Base-by-base conservation (phyloP, 1,284 basidiomycete genomes). In the Cryptococcus sp. region DNA sequence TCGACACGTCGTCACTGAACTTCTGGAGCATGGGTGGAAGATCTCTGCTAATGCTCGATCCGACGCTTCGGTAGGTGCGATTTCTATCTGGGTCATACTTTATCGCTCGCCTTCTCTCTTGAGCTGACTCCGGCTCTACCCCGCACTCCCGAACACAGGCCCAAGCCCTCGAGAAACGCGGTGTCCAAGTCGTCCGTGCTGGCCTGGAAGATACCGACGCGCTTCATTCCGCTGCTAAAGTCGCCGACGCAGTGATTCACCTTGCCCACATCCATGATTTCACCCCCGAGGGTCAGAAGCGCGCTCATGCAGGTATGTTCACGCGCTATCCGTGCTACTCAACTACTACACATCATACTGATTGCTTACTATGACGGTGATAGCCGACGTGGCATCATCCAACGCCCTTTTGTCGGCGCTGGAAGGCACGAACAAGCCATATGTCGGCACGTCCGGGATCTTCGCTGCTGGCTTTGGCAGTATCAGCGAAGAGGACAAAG, bases 231-330 rank as follows among this genome's bases (percentile, higher is more conserved):
- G 61, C 52, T 13, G 72, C 72, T 0, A 17, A 40, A 11, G 62
- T 54, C 16, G 59, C 65, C 4, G 71, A 73, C 56, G 73, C 62
- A 0, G 67, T 69, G 52, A 66, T 75, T 25, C 75, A 76, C 57
- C 53, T 65, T 47, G 73, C 66, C 0, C 75, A 71, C 62, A 53
- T 61, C 31, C 67, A 72, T 54, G 59, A 69, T 41, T 56, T 59
- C 48, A 41, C 31, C 13, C 31, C 31, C 31, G 31, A 35, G 31
- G 31, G 31, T 35, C 31, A 13, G 31, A 13, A 35, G 31, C 31
- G 31, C 5, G 31, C 31, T 35, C 31, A 35, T 35, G 31, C 31
- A 35, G 31, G 31, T 35, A 35, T 10, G 31, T 35, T 2, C 2
- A 10, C 13, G 8, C 31, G 13, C 31, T 2, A 35, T 10, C 31